Conservation (phyloP, 2,329 filamentous ascomycete species). For the Pestalotiopsis sp. region DNA sequence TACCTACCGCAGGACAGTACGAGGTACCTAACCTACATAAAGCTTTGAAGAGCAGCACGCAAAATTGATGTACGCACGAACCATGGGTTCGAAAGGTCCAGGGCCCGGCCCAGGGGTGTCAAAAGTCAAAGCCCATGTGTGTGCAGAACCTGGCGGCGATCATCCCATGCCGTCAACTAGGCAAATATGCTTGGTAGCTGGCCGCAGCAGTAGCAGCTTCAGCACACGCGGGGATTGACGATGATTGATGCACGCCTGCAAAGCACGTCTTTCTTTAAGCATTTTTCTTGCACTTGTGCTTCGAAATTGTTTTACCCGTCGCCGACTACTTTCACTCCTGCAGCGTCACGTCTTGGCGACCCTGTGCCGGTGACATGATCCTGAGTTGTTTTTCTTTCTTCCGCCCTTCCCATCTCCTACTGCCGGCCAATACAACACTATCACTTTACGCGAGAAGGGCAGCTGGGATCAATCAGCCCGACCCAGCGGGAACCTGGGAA, state of each 20-base stretch:
- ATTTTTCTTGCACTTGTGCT: not conserved
- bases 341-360: not conserved
- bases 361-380: not conserved
- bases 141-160: constrained; percentile 2
- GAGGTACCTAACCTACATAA: not conserved
- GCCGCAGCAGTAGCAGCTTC: not conserved
- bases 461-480: not conserved
- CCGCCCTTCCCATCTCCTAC: not conserved
- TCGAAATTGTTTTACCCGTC: not conserved
- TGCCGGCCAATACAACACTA: not conserved
- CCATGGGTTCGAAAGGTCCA: constrained; percentile 3
- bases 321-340: not conserved
- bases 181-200: not conserved
- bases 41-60: not conserved
- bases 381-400: not conserved
- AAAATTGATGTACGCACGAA: not conserved
- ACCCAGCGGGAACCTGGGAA: not conserved
- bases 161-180: not conserved
- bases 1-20: too few relatives aligned
- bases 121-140: not conserved
- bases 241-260: not conserved
- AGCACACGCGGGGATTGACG: not conserved
- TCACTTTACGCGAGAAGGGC: not conserved
- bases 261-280: not conserved
- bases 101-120: not conserved